These are phyloP conservation scores for Vanilla planifolia DNA, from an alignment of 106 monocot genomes.

Conservation along the genomic window DNA sequence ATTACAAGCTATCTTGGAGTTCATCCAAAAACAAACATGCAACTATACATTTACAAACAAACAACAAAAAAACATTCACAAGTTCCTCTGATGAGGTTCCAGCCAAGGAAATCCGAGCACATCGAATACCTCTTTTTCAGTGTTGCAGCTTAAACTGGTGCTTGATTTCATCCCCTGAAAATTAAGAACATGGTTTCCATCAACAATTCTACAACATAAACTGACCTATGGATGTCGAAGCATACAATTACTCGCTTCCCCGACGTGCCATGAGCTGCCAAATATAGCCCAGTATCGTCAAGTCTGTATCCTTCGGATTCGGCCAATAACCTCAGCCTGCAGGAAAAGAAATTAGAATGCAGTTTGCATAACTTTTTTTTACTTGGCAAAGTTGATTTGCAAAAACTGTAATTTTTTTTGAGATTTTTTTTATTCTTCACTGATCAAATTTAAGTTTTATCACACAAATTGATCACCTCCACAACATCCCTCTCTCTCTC, in stretches of 20 bases:
- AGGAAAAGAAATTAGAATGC: neutral
- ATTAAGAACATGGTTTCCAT: neutral
- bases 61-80: constrained; percentile 33
- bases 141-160: constrained; percentile 41
- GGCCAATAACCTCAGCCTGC: constrained; percentile 84
- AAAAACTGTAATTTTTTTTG: too few species aligned
- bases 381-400: too few species aligned
- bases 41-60: neutral
- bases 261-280: constrained; percentile 46
- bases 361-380: too few species aligned
- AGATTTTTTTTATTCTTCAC: too few species aligned
- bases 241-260: constrained; percentile 50
- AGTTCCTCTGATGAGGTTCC: constrained; percentile 92
- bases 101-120: constrained; percentile 92
- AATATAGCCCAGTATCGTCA: constrained; percentile 87
- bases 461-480: too few species aligned
- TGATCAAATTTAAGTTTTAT: too few species aligned
- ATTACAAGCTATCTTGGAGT: too few species aligned
- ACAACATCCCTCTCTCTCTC: too few species aligned
- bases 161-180: constrained; percentile 56
- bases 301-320: constrained; percentile 94
- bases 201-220: neutral
- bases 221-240: neutral
- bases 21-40: too few species aligned
- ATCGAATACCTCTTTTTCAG: constrained; percentile 90